A percentile compares a stretch with the other conserved stretches of the same genome.
Evolutionary conservation across 805 yeast species (phyloP).

Genomic region (Isabelozyma heimii): DNA sequence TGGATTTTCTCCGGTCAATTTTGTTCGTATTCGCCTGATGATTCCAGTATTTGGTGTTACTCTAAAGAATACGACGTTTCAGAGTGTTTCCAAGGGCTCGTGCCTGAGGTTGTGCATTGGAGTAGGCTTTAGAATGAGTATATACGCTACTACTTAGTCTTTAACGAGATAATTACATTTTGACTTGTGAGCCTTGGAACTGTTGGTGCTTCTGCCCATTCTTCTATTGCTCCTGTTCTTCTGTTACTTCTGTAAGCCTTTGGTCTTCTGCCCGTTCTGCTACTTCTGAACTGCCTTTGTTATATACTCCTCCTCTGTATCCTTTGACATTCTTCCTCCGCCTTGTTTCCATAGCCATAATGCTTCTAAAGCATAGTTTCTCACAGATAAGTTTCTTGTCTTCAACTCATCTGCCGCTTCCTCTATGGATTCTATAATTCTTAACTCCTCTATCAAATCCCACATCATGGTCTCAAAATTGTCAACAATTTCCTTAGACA

Average conservation of each 20-base stretch:
- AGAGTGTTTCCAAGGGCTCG: neutral
- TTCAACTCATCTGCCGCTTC: conserved; percentile 65
- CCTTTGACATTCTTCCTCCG: conserved; percentile 25
- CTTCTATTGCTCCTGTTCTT: neutral
- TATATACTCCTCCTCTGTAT: neutral
- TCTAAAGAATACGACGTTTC: neutral
- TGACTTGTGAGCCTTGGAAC: too few relatives aligned
- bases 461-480: conserved; percentile 59
- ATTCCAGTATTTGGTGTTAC: neutral
- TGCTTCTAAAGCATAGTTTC: conserved; percentile 85
- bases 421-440: conserved; percentile 62
- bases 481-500: conserved; percentile 15
- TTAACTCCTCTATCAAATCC: conserved; percentile 64
- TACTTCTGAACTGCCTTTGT: neutral
- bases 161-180: neutral
- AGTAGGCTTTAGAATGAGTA: neutral
- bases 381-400: conserved; percentile 67
- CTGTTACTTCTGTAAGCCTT: neutral
- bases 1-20: neutral
- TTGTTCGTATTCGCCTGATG: neutral
- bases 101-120: neutral
- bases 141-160: neutral
- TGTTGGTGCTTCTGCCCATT: neutral
- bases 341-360: conserved; percentile 81
- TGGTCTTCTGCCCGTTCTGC: neutral